A percentile compares a stretch with the other conserved stretches of the same genome.
Evolutionary conservation across 208 protist species (phyloP).

Genomic region (Leishmania tropica): DNA sequence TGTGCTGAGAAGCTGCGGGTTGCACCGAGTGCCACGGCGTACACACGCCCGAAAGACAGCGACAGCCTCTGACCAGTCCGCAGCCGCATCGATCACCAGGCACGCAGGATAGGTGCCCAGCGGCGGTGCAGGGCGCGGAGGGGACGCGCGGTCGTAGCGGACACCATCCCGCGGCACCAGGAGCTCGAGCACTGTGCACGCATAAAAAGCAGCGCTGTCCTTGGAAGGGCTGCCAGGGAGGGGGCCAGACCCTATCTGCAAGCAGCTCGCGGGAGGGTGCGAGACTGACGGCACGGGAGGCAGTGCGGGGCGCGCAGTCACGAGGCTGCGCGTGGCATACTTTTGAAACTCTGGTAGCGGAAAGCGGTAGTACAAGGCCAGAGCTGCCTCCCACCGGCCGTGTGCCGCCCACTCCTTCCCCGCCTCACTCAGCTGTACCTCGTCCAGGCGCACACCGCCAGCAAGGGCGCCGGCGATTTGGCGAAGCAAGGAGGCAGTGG

Average conservation of each 20-base stretch:
- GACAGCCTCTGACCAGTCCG: slow-evolving; percentile 40
- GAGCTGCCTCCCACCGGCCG: slow-evolving; percentile 50
- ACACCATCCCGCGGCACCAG: slow-evolving; percentile 24
- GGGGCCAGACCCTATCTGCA: neutral
- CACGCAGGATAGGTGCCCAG: slow-evolving; percentile 26
- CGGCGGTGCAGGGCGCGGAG: slow-evolving; percentile 15
- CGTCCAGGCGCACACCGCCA: slow-evolving; percentile 51
- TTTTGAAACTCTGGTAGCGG: slow-evolving; percentile 61
- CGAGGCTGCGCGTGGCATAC: slow-evolving; percentile 40
- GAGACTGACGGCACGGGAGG: neutral
- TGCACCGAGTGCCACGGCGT: slow-evolving; percentile 51
- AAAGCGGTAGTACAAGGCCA: slow-evolving; percentile 61
- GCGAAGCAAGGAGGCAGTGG: slow-evolving; percentile 19
- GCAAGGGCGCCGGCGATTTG: slow-evolving; percentile 51
- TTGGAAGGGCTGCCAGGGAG: neutral
- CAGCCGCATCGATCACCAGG: slow-evolving; percentile 30
- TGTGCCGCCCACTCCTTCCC: slow-evolving; percentile 45
- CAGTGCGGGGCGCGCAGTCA: slow-evolving; percentile 22
- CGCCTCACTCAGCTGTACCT: slow-evolving; percentile 65
- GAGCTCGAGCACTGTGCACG: slow-evolving; percentile 4
- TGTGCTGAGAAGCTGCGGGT: slow-evolving; percentile 63
- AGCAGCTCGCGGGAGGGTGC: neutral
- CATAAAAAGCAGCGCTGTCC: neutral
- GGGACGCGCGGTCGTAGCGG: neutral
- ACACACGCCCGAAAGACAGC: slow-evolving; percentile 50